Evolutionary conservation across 2,329 filamentous ascomycete species (phyloP), one percentile per base, ranked within the genome.

Genomic region (Cercospora sp.): DNA sequence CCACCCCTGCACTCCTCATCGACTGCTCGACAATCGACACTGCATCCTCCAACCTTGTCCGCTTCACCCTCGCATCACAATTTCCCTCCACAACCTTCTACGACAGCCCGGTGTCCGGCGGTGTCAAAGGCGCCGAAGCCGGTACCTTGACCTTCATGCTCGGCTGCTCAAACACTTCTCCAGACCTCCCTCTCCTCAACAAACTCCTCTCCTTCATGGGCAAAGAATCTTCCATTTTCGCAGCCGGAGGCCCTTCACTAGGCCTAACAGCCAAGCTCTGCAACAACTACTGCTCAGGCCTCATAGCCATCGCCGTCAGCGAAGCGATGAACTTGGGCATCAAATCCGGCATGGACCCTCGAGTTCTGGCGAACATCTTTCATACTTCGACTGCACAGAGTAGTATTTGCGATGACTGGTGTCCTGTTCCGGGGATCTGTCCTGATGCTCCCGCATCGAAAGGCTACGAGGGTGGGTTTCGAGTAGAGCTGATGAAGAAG

Each of bases 311-410:
- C 63, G 86, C 86, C 0, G 82, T 81, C 53, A 82, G 85, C 0
- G 87, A 89, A 74, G 85, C 86, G 0, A 84, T 89, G 80, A 84
- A 88, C 67, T 86, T 89, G 76, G 86, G 86, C 0, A 89, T 89
- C 80, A 78, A 81, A 1, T 82, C 84, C 5, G 86, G 87, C 0
- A 79, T 89, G 65, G 85, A 88, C 68, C 85, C 86, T 0, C 76
- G 82, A 4, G 81, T 85, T 2, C 78, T 89, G 26, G 81, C 83
- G 1, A 82, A 82, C 58, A 82, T 87, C 4, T 87, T 83, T 69
- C 80, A 81, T 16, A 82, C 83, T 1, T 82, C 83, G 0, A 86
- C 85, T 0, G 85, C 84, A 1, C 84, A 86, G 72, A 85, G 82
- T 65, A 78, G 82, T 0, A 85, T 87, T 45, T 81, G 81, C 61